phyloP scores from a whole-genome alignment of 2,329 filamentous ascomycete species.

The Aspergillus pseudoglaucus region DNA sequence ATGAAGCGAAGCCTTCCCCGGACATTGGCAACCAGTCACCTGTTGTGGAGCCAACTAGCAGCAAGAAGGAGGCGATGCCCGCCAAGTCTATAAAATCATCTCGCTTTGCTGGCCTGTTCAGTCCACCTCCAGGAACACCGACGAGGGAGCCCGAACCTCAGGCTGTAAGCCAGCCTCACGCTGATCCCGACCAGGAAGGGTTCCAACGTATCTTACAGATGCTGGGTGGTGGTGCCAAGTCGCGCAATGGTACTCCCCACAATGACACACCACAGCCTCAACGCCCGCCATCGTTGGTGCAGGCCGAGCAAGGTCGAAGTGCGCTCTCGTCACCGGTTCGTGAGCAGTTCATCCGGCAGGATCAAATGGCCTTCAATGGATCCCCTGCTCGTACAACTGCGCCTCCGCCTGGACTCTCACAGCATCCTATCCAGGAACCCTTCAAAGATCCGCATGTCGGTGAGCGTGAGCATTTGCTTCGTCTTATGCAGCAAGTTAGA shows the following conservation, averaged over 20 bases:
- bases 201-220: constrained; percentile 79
- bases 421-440: constrained; percentile 26
- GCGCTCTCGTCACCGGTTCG: constrained; percentile 26
- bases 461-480: constrained; percentile 79
- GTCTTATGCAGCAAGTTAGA: constrained; percentile 63
- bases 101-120: constrained; percentile 78
- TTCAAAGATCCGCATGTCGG: constrained; percentile 40
- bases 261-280: constrained; percentile 28
- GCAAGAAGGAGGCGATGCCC: constrained; percentile 36
- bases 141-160: constrained; percentile 28
- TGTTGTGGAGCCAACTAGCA: constrained; percentile 28
- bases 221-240: constrained; percentile 55
- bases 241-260: constrained; percentile 41
- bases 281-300: constrained; percentile 23
- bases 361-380: constrained; percentile 25
- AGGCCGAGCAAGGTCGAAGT: constrained; percentile 23
- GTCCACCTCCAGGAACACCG: constrained; percentile 51
- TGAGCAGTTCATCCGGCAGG: constrained; percentile 23
- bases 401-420: constrained; percentile 15
- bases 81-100: constrained; percentile 64
- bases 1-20: constrained; percentile 44
- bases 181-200: constrained; percentile 70
- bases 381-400: constrained; percentile 16
- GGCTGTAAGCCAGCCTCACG: constrained; percentile 15
- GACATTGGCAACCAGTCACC: constrained; percentile 30